Evolutionary conservation across 371 early-diverging fungal genomes (phyloP).

Genomic region (Circinella umbellata): DNA sequence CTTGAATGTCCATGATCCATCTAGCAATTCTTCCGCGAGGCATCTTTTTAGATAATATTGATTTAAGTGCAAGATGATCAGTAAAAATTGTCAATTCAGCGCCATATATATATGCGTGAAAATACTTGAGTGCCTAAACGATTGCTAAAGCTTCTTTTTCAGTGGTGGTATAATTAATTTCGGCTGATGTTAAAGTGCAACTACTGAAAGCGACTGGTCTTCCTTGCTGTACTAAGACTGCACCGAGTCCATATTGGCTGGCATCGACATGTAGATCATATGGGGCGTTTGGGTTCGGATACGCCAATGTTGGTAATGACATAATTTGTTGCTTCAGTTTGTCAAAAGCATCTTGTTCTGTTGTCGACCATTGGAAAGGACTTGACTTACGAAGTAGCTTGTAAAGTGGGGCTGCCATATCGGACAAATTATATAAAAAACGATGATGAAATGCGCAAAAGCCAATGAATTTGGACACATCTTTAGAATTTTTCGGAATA

Average conservation of each 20-base stretch:
- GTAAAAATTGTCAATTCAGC: not conserved
- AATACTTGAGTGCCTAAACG: not conserved
- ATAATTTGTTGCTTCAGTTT: not conserved
- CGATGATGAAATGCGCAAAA: constrained; percentile 33
- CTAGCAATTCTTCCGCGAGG: not conserved
- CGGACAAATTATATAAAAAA: constrained; percentile 20
- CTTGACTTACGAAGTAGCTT: not conserved
- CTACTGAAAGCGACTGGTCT: constrained; percentile 26
- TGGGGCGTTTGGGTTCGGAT: not conserved
- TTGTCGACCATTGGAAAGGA: not conserved
- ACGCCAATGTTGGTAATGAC: not conserved
- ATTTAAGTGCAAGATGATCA: constrained; percentile 1
- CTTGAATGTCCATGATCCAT: not conserved
- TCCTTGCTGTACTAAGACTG: constrained; percentile 15
- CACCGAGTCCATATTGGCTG: constrained; percentile 13
- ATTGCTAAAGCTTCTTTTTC: constrained; percentile 1
- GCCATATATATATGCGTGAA: constrained; percentile 2
- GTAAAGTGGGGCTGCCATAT: constrained; percentile 25
- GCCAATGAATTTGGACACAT: constrained; percentile 32
- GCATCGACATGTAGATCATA: constrained; percentile 24
- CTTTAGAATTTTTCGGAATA: constrained; percentile 24
- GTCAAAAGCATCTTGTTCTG: constrained; percentile 15
- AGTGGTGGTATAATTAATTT: not conserved
- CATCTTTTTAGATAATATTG: not conserved
- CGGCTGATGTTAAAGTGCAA: not conserved